Evolutionary conservation across 75 land plant genomes (phyloP).

Genomic region (Larix kaempferi): DNA sequence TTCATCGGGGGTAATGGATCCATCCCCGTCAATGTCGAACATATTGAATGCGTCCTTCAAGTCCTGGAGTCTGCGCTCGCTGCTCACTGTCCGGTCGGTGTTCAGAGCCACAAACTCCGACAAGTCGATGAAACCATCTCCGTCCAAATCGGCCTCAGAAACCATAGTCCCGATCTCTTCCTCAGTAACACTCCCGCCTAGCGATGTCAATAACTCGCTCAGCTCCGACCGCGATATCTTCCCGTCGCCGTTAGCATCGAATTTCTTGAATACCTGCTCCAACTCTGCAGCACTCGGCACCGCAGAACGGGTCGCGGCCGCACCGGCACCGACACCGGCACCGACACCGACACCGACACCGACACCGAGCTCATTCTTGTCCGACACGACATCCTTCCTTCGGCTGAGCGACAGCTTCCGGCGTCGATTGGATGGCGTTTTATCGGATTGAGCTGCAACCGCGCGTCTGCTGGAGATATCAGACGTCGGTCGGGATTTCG

Average conservation of each 20-base stretch:
- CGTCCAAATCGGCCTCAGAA: constrained; percentile 48
- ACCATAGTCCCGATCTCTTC: constrained; percentile 51
- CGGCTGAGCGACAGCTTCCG: neutral
- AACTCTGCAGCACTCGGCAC: constrained; percentile 28
- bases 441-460: no score
- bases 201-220: constrained; percentile 36
- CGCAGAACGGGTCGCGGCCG: neutral
- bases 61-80: constrained; percentile 27
- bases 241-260: constrained; percentile 73
- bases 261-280: constrained; percentile 47
- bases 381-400: neutral
- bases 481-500: neutral
- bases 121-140: constrained; percentile 58
- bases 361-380: neutral
- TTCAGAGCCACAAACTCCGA: constrained; percentile 54
- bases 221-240: constrained; percentile 59
- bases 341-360: neutral
- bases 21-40: constrained; percentile 69
- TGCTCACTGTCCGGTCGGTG: constrained; percentile 21
- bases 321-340: neutral
- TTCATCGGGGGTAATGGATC: constrained; percentile 71
- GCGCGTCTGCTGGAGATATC: neutral
- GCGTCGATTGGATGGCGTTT: no score
- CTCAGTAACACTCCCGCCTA: constrained; percentile 37
- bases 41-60: constrained; percentile 61